Base-by-base conservation (phyloP, 1,139 yeast genomes). In the Debaryomyces sp. region DNA sequence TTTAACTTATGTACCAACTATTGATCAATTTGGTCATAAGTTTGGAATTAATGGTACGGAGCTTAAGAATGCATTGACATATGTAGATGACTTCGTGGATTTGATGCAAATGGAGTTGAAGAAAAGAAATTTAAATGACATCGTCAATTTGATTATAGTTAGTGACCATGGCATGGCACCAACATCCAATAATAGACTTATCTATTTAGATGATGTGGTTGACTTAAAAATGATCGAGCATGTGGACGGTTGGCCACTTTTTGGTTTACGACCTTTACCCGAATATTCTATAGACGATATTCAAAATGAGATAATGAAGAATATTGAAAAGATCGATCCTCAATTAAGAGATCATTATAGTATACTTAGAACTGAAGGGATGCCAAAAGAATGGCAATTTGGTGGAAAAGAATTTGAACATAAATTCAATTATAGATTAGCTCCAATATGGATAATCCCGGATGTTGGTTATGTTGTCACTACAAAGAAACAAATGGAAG, bases 111-210 rank as follows among this genome's bases (percentile, higher is more conserved):
- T 66, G 17, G 86, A 81, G 13, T 59, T 92, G 18, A 56, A 63
- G 1, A 57, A 62, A 17, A 74, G 96, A 48, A 82, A 87, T 53
- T 69, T 90, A 51, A 68, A 77, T 1, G 75, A 82, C 34, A 76
- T 89, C 41, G 89, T 87, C 10, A 92, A 92, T 63, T 69, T 92
- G 22, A 70, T 92, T 0, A 71, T 92, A 43, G 87, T 91, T 1
- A 89, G 96, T 46, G 97, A 91, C 62, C 97, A 91, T 63, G 97
- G 97, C 6, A 90, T 91, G 96, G 87, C 96, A 0, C 95, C 96
- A 2, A 87, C 96, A 1, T 80, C 90, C 0, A 80, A 84, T 52
- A 75, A 78, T 15, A 70, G 96, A 48, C 62, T 87, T 7, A 69
- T 89, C 1, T 83, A 81, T 56, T 66, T 89, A 48, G 96, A 89